Evolutionary conservation across 2,329 filamentous ascomycete species (phyloP).

Genomic region (Diaporthe caulivora): DNA sequence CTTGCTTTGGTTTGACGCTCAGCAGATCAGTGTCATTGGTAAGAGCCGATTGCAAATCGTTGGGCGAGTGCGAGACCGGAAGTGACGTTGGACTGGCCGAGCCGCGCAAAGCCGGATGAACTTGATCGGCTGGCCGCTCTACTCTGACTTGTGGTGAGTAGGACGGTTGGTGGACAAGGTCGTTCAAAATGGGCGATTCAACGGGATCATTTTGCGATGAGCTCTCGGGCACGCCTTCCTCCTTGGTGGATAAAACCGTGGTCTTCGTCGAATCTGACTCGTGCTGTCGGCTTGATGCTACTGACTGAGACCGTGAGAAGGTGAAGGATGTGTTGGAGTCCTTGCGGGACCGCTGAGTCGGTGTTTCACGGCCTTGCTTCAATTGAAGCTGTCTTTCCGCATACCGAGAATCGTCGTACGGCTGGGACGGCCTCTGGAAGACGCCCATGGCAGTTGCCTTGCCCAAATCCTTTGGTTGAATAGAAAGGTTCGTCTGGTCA

Average conservation of each 20-base stretch:
- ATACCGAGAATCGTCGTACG: slow-evolving; percentile 89
- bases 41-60: slow-evolving; percentile 42
- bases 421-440: slow-evolving; percentile 77
- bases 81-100: slow-evolving; percentile 59
- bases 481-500: slow-evolving; percentile 72
- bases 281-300: slow-evolving; percentile 57
- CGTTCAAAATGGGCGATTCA: slow-evolving; percentile 46
- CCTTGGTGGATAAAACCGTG: slow-evolving; percentile 42
- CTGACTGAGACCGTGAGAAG: slow-evolving; percentile 58
- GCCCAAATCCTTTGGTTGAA: slow-evolving; percentile 81
- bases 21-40: slow-evolving; percentile 43
- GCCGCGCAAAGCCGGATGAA: slow-evolving; percentile 67
- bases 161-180: slow-evolving; percentile 39
- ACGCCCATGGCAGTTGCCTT: slow-evolving; percentile 80
- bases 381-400: slow-evolving; percentile 85
- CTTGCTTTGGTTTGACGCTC: slow-evolving; percentile 41
- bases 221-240: slow-evolving; percentile 50
- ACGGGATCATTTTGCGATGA: slow-evolving; percentile 61
- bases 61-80: slow-evolving; percentile 48
- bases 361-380: slow-evolving; percentile 78
- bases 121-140: slow-evolving; percentile 63
- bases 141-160: slow-evolving; percentile 53
- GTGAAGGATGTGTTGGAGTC: slow-evolving; percentile 59
- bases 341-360: slow-evolving; percentile 59
- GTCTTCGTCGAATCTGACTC: slow-evolving; percentile 48